Percentiles rank a stretch among this genome's conserved stretches.
Conservation (phyloP, 1,139 yeast species). For the Candida buenavistaensis region DNA sequence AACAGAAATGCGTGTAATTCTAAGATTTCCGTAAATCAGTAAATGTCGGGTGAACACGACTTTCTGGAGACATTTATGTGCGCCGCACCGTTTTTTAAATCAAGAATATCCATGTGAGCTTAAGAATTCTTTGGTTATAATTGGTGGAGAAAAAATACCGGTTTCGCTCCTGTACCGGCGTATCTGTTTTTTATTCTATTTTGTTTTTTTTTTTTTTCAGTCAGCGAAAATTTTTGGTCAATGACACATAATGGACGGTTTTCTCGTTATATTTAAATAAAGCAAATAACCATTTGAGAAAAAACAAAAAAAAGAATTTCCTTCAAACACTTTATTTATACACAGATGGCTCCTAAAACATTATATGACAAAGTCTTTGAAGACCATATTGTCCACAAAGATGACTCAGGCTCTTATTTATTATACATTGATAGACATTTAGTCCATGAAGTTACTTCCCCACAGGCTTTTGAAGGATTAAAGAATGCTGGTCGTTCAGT, state of each 20-base stretch:
- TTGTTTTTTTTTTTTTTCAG: not conserved
- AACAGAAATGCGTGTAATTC: too few species aligned
- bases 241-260: too few species aligned
- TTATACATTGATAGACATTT: conserved; percentile 93
- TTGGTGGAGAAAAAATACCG: not conserved
- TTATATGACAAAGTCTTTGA: conserved; percentile 94
- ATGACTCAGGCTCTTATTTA: conserved; percentile 81
- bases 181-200: not conserved
- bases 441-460: conserved; percentile 97
- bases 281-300: not conserved
- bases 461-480: conserved; percentile 97
- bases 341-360: conserved; percentile 57
- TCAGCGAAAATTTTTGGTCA: conserved; percentile 1
- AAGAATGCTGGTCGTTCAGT: conserved; percentile 82
- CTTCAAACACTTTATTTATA: not conserved
- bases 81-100: not conserved
- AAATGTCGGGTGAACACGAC: too few species aligned
- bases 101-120: not conserved
- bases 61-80: not conserved
- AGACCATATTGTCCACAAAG: conserved; percentile 89
- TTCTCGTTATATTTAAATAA: too few species aligned
- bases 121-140: not conserved
- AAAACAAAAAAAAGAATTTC: not conserved
- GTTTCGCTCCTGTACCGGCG: conserved; percentile 10
- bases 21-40: too few species aligned